Evolutionary conservation across 148 eudicot species (phyloP), one percentile per base, ranked within the genome.

Genomic region (Rhododendron griersonianum): DNA sequence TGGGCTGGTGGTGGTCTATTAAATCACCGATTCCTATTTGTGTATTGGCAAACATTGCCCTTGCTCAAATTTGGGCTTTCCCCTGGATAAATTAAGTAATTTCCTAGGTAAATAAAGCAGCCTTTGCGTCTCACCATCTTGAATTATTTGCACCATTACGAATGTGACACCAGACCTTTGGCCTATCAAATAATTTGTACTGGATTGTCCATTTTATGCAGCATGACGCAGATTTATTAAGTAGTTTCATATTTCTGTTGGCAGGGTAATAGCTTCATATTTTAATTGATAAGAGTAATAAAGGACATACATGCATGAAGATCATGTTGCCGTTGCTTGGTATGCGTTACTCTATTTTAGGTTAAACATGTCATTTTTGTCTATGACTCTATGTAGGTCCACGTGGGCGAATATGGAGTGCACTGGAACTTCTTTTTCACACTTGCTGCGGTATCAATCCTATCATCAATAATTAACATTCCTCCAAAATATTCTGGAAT

Each of bases 341-440:
- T 69, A 13, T 13, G 16, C 11, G 75, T 30, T 69, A 11, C 37
- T 28, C 75, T 11, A 28, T 69, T 69, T 69, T 11, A 28, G 33
- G 37, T 69, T 28, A 28, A 6, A 28, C 75, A 25, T 67, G 35
- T 69, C 15, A 11, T 69, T 69, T 69, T 69, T 69, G 18, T 87
- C 61, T 55, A 16, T 55, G 61, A 55, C 19, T 55, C 86, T 67
- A 85, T 87, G 55, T 83, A 98, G 99, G 98, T 98, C 82, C 99
- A 98, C 86, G 96, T 93, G 81, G 98, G 96, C 48, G 99, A 98
- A 92, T 98, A 98, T 93, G 99, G 98, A 78, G 95, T 94, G 82
- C 99, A 98, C 87, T 98, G 98, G 98, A 98, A 98, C 90, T 98
- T 98, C 91, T 98, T 98, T 89, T 98, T 98, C 93, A 98, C 99